These are phyloP conservation scores for Colletotrichum cereale DNA, from an alignment of 2,329 filamentous ascomycete genomes.

Conservation along the genomic window DNA sequence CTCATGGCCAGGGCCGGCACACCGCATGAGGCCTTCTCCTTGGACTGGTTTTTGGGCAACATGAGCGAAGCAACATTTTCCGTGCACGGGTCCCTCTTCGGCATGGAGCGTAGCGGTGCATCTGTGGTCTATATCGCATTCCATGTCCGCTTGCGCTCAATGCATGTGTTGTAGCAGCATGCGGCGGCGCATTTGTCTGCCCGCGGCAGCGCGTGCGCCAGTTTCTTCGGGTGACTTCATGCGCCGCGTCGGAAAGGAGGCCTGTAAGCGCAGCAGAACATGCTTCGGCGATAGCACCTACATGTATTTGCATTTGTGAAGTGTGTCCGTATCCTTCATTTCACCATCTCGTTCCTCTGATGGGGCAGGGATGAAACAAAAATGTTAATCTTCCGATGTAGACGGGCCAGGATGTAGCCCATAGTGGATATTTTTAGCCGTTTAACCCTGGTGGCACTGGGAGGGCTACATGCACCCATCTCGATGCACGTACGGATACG, in stretches of 20 bases:
- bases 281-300: conserved; percentile 10
- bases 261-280: background rate
- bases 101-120: background rate
- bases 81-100: conserved; percentile 1
- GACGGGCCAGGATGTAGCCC: conserved; percentile 38
- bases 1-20: conserved; percentile 12
- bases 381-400: conserved; percentile 41
- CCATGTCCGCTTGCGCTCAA: background rate
- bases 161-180: conserved; percentile 1
- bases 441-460: conserved; percentile 26
- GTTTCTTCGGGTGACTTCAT: conserved; percentile 16
- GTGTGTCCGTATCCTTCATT: conserved; percentile 10
- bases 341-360: conserved; percentile 29
- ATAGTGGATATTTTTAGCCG: conserved; percentile 40
- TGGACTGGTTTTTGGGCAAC: background rate
- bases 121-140: background rate
- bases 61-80: background rate
- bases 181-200: background rate
- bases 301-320: too few relatives aligned
- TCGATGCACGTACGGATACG: conserved; percentile 15
- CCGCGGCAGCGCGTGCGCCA: conserved; percentile 24
- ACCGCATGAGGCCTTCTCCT: background rate
- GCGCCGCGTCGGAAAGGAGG: background rate
- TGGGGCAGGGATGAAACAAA: conserved; percentile 39
- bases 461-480: conserved; percentile 14